phyloP scores from a whole-genome alignment of 2,329 filamentous ascomycete genomes.

The Zasmidium angulare region DNA sequence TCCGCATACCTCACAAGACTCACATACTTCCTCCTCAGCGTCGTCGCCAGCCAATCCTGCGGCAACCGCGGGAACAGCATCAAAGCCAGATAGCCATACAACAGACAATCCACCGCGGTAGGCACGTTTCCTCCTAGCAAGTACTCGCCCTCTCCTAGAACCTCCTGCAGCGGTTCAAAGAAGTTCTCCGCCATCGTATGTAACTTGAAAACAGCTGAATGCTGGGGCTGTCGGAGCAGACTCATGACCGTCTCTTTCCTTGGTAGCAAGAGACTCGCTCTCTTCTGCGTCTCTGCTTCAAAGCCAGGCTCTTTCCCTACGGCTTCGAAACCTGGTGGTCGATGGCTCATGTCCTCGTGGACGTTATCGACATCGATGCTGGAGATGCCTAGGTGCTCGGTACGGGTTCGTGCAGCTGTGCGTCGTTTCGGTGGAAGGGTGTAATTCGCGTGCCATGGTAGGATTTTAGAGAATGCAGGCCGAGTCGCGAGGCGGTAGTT shows the following conservation, averaged over 20 bases:
- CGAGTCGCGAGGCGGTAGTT: conserved; percentile 80
- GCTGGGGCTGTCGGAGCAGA: conserved; percentile 65
- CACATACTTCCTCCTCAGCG: conserved; percentile 52
- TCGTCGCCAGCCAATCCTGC: conserved; percentile 61
- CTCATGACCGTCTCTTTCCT: conserved; percentile 60
- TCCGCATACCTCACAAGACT: conserved; percentile 40
- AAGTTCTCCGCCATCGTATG: conserved; percentile 70
- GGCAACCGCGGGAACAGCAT: conserved; percentile 65
- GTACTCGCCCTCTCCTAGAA: conserved; percentile 57
- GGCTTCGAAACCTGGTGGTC: conserved; percentile 29
- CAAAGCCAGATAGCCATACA: conserved; percentile 74
- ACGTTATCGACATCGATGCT: conserved; percentile 47
- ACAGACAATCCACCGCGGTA: conserved; percentile 74
- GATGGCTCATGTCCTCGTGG: conserved; percentile 38
- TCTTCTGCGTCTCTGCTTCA: conserved; percentile 35
- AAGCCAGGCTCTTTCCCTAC: conserved; percentile 31
- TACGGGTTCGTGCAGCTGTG: conserved; percentile 66
- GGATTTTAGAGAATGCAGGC: conserved; percentile 74
- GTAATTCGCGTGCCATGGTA: conserved; percentile 88
- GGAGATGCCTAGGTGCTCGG: conserved; percentile 51
- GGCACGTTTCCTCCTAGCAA: conserved; percentile 55
- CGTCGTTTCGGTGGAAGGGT: conserved; percentile 74
- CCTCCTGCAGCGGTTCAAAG: conserved; percentile 67
- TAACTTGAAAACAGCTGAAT: conserved; percentile 72
- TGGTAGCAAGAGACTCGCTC: conserved; percentile 53